These are phyloP conservation scores for Chrysosporium queenslandicum DNA, from an alignment of 2,329 filamentous ascomycete species.

Conservation along the genomic window DNA sequence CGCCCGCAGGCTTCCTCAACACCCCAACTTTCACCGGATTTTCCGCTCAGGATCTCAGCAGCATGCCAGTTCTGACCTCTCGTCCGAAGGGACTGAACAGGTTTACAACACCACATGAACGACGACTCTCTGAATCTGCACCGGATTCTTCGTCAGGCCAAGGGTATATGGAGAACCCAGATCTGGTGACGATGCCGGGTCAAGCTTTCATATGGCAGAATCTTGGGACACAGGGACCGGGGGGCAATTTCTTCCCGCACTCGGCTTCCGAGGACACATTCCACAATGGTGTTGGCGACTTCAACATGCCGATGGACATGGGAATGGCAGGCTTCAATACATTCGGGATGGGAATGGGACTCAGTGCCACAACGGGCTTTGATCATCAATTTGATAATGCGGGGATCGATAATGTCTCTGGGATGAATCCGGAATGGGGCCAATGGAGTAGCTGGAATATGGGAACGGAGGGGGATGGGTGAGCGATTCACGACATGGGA, in stretches of 20 bases:
- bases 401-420: background rate
- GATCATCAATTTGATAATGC: background rate
- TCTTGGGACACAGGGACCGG: constrained; percentile 18
- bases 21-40: constrained; percentile 1
- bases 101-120: constrained; percentile 1
- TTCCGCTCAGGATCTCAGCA: constrained; percentile 4
- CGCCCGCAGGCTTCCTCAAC: constrained; percentile 12
- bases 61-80: constrained; percentile 2
- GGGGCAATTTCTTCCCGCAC: constrained; percentile 15
- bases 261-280: constrained; percentile 21
- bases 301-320: constrained; percentile 20
- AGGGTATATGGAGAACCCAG: constrained; percentile 29
- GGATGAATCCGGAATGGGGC: constrained; percentile 11
- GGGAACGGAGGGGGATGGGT: constrained; percentile 4
- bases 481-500: background rate
- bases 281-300: constrained; percentile 19
- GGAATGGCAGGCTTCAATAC: constrained; percentile 22
- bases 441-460: constrained; percentile 14
- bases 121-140: constrained; percentile 12
- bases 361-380: constrained; percentile 18
- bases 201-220: constrained; percentile 36
- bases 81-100: constrained; percentile 9
- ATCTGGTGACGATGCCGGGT: constrained; percentile 35
- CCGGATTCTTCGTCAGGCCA: background rate
- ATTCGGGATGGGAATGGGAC: constrained; percentile 20